Evolutionary conservation across 1,284 basidiomycete genomes (phyloP).

Genomic region (Hemileccinum hortonii): DNA sequence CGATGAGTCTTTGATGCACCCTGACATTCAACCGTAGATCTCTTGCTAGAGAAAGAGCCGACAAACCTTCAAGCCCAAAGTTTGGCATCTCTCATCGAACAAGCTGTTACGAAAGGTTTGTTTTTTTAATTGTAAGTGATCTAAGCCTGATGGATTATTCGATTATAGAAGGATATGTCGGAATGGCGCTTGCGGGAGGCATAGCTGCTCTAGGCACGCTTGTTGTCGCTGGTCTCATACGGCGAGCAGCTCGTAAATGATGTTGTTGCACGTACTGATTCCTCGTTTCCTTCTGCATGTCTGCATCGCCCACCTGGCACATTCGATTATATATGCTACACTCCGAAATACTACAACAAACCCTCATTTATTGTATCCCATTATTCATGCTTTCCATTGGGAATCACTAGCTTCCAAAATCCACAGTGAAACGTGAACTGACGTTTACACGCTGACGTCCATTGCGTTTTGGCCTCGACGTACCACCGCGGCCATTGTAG

Average conservation of each 20-base stretch:
- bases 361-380: slow-evolving; percentile 31
- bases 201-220: slow-evolving; percentile 85
- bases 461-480: not conserved
- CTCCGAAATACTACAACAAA: slow-evolving; percentile 8
- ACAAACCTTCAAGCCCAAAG: slow-evolving; percentile 92
- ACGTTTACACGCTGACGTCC: not conserved
- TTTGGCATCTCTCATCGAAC: slow-evolving; percentile 82
- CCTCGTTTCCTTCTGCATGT: slow-evolving; percentile 12
- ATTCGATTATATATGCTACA: slow-evolving; percentile 10
- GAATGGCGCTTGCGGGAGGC: slow-evolving; percentile 92
- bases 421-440: slow-evolving; percentile 5
- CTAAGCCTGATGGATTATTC: slow-evolving; percentile 5
- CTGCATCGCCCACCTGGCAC: slow-evolving; percentile 12
- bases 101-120: slow-evolving; percentile 80
- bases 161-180: slow-evolving; percentile 81
- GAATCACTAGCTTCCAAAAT: slow-evolving; percentile 14
- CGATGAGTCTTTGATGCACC: not conserved
- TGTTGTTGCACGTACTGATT: slow-evolving; percentile 12
- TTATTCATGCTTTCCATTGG: slow-evolving; percentile 15
- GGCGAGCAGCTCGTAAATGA: slow-evolving; percentile 79
- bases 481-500: slow-evolving; percentile 8
- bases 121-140: not conserved
- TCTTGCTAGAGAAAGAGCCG: slow-evolving; percentile 92
- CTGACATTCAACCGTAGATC: slow-evolving; percentile 47
- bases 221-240: slow-evolving; percentile 78